phyloP scores from a whole-genome alignment of 371 early-diverging fungal species.

The Syncephalastrum contaminatum region DNA sequence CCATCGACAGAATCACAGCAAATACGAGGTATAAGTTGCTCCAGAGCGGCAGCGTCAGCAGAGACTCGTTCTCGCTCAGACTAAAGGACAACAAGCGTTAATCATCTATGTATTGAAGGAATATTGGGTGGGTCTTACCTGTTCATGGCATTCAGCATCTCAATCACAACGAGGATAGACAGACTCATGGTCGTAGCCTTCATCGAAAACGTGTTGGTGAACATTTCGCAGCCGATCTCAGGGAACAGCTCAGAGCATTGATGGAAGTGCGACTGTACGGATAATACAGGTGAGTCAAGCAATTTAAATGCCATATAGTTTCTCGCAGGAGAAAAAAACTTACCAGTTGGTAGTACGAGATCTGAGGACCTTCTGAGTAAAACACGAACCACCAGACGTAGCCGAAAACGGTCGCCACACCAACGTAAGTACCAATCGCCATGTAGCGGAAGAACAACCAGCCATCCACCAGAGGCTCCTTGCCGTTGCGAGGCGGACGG shows the following conservation, averaged over 20 bases:
- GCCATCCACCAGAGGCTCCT: slow-evolving; percentile 86
- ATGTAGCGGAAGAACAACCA: slow-evolving; percentile 96
- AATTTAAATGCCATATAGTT: neutral
- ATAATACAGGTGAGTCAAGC: neutral
- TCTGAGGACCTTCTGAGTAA: slow-evolving; percentile 82
- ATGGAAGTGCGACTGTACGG: slow-evolving; percentile 82
- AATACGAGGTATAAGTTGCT: slow-evolving; percentile 84
- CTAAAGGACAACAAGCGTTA: slow-evolving; percentile 11
- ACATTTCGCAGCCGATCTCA: slow-evolving; percentile 91
- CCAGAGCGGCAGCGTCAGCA: slow-evolving; percentile 90
- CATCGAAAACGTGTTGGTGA: slow-evolving; percentile 73
- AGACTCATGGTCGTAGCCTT: slow-evolving; percentile 95
- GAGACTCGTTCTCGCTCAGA: slow-evolving; percentile 90
- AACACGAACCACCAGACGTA: slow-evolving; percentile 99
- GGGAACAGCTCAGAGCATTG: slow-evolving; percentile 82
- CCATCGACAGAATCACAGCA: slow-evolving; percentile 86
- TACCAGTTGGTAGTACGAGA: slow-evolving; percentile 84
- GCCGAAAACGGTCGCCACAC: slow-evolving; percentile 92
- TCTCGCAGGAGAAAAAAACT: slow-evolving; percentile 17
- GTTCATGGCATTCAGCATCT: slow-evolving; percentile 86
- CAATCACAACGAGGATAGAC: slow-evolving; percentile 93
- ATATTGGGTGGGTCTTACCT: slow-evolving; percentile 20
- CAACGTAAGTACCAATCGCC: slow-evolving; percentile 91
- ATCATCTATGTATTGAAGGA: neutral
- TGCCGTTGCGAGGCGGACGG: slow-evolving; percentile 81